phyloP scores from a whole-genome alignment of 2,329 filamentous ascomycete genomes.

The Fusarium goolgardi region DNA sequence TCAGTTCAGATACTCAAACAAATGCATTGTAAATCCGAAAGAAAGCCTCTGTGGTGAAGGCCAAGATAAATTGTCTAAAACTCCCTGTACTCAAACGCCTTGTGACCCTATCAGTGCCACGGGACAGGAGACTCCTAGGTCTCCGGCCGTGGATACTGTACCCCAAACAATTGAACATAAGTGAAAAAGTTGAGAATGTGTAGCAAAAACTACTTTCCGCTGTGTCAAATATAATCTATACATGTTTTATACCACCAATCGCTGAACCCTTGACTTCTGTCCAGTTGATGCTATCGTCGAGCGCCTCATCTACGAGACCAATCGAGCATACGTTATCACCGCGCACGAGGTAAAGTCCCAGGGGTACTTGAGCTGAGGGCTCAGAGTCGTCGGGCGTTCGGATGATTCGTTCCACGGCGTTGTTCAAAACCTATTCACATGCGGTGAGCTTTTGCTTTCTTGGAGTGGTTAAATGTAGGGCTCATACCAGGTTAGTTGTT shows the following conservation, averaged over 20 bases:
- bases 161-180: conserved; percentile 35
- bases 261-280: conserved; percentile 84
- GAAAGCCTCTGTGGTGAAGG: conserved; percentile 35
- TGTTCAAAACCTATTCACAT: conserved; percentile 73
- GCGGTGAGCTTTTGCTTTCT: conserved; percentile 31
- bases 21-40: conserved; percentile 19
- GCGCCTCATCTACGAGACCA: conserved; percentile 87
- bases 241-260: conserved; percentile 87
- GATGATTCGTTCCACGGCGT: conserved; percentile 90
- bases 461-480: not conserved
- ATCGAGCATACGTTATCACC: conserved; percentile 95
- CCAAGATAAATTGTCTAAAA: conserved; percentile 45
- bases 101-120: conserved; percentile 36
- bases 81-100: conserved; percentile 47
- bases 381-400: conserved; percentile 85
- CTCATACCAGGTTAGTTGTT: conserved; percentile 82
- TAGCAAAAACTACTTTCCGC: conserved; percentile 4
- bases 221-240: conserved; percentile 48
- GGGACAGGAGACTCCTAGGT: conserved; percentile 13
- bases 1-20: conserved; percentile 38
- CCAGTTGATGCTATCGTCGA: conserved; percentile 95
- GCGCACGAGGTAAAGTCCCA: conserved; percentile 91
- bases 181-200: conserved; percentile 6
- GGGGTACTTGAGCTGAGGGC: conserved; percentile 80
- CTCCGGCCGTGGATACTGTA: conserved; percentile 32